These are phyloP conservation scores for Acidiella bohemica DNA, from an alignment of 495 filamentous ascomycete genomes.

Conservation along the genomic window DNA sequence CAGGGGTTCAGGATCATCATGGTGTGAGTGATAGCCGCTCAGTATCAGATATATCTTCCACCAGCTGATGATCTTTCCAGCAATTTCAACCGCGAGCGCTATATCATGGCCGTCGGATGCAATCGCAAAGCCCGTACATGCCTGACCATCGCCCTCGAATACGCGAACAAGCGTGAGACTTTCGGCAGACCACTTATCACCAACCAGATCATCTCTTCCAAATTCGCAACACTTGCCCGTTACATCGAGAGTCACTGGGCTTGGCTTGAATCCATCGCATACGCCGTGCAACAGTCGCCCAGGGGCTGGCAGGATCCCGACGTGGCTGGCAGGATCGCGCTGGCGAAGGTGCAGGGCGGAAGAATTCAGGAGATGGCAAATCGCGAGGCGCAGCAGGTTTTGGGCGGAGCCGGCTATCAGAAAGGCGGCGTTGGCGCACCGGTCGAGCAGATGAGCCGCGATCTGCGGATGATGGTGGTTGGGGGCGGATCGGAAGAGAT, in stretches of 20 bases:
- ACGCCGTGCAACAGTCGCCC: constrained; percentile 24
- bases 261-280: constrained; percentile 37
- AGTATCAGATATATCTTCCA: no score
- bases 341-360: constrained; percentile 44
- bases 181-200: constrained; percentile 29
- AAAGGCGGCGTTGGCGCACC: constrained; percentile 25
- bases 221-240: constrained; percentile 27
- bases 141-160: constrained; percentile 21
- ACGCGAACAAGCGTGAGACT: constrained; percentile 28
- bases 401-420: constrained; percentile 41
- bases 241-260: constrained; percentile 31
- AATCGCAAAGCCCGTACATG: constrained; percentile 29
- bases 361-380: constrained; percentile 42
- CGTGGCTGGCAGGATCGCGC: constrained; percentile 28
- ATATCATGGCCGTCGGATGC: constrained; percentile 27
- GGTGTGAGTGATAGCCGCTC: no score
- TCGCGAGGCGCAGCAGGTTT: constrained; percentile 47
- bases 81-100: constrained; percentile 30
- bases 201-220: constrained; percentile 28
- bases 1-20: constrained; percentile 31
- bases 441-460: constrained; percentile 30
- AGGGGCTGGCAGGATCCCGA: constrained; percentile 26
- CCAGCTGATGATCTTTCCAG: no score
- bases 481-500: constrained; percentile 31
- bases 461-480: constrained; percentile 30